Base-by-base conservation (phyloP, 2,329 filamentous ascomycete genomes). In the Neofusicoccum kwambonambiense region DNA sequence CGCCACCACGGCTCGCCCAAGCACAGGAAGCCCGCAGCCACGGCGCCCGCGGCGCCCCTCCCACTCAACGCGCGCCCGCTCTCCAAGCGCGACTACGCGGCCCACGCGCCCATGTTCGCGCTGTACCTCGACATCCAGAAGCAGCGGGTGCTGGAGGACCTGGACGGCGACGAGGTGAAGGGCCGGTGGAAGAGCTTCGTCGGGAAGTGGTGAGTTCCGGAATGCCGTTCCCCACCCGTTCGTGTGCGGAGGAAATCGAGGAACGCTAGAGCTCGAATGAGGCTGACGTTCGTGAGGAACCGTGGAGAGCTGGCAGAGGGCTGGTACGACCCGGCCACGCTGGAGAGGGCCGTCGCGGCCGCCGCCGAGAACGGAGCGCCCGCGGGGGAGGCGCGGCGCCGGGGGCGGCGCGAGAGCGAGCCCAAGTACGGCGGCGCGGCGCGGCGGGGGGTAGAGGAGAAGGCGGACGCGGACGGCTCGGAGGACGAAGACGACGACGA, bases 111-210 rank as follows among this genome's bases (percentile, higher is more conserved):
- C 0, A 81, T 97, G 66, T 91, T 97, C 68, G 91, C 89, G 15
- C 86, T 91, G 54, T 98, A 97, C 71, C 84, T 98, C 31, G 90
- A 93, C 70, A 86, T 97, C 39, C 94, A 98, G 77, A 97, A 97
- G 79, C 83, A 87, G 44, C 84, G 90, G 45, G 80, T 89, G 62
- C 80, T 96, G 1, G 83, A 88, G 17, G 84, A 86, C 9, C 81
- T 98, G 69, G 85, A 87, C 64, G 89, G 92, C 68, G 84, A 86
- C n/a, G 93, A 97, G 75, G 78, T 88, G 0, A 89, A 84, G 68
- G 93, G 93, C 1, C 83, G 94, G 64, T 99, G 94, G 93, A 97
- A 97, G 83, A 94, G 92, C 75, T 99, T 98, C 72, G 76, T 94
- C 12, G 83, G 86, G 3, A 94, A 93, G 82, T 99, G 95, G 94